Base-by-base conservation (phyloP, 2,329 filamentous ascomycete species). In the Coniochaeta sp. region DNA sequence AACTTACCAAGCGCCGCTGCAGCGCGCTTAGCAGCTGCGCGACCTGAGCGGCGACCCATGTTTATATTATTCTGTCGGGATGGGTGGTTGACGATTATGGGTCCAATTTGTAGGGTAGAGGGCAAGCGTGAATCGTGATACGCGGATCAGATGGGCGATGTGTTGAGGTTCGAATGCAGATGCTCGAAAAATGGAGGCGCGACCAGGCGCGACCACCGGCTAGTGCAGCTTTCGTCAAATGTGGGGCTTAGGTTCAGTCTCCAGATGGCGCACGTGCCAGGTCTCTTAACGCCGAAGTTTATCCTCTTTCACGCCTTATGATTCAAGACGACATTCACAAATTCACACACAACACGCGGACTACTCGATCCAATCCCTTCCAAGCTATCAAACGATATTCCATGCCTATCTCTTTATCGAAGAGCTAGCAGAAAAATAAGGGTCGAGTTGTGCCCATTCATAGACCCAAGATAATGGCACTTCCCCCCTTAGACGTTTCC, bases 21-120 rank as follows among this genome's bases (percentile, higher is more conserved):
- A 28, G 76, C 76, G 60, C 75, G 74, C 66, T 76, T 73, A 50
- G 76, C 76, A 54, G 76, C 76, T 31, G 76, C 76, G 61, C 76
- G 75, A 62, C 75, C 74, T 24, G 76, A 77, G 57, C 76, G 72
- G 47, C 72, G 72, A 65, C 69, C 71, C 47, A 52, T 52, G 47
- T 52, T 31, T 52, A 14, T 40, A n/a, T 17, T 52, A 52, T 52
- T 17, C 38, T 26, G 54, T 16, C n/a, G 54, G 54, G 54, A 38
- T 28, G 26, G 31, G n/a, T 56, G 31, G 54, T 56, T n/a, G 54
- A 33, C 8, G 54, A 26, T 34, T 34, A 56, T 38, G 54, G 54
- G 47, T 52, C 47, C 26, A 31, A 28, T 47, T 17, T 5, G 24
- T 28, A 47, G 43, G n/a, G 19, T 24, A 19, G 24, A 19, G 2